Evolutionary conservation across 2,329 filamentous ascomycete genomes (phyloP).

Genomic region (Chaetomium olivaceum): DNA sequence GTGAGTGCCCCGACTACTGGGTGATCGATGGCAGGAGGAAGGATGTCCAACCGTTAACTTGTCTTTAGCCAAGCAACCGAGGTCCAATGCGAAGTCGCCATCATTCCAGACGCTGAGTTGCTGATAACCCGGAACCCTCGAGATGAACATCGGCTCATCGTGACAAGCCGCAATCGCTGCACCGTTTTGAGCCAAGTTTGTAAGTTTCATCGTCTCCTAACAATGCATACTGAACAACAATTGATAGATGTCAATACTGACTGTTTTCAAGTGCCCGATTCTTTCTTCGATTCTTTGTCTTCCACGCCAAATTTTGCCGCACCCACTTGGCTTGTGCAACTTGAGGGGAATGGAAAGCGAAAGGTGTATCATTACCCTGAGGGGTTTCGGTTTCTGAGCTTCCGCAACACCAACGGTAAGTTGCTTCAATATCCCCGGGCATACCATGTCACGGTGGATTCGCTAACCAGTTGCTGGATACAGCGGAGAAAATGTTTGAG

Average conservation of each 20-base stretch:
- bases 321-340: slow-evolving; percentile 22
- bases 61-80: slow-evolving; percentile 27
- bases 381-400: slow-evolving; percentile 19
- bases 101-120: slow-evolving; percentile 31
- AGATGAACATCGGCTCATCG: slow-evolving; percentile 30
- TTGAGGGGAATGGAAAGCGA: slow-evolving; percentile 10
- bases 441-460: neutral
- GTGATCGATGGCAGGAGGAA: neutral
- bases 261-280: neutral
- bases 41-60: neutral
- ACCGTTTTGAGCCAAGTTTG: slow-evolving; percentile 31
- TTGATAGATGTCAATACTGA: neutral
- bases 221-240: neutral
- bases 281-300: slow-evolving; percentile 7
- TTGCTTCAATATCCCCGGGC: neutral
- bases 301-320: neutral
- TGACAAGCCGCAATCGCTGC: slow-evolving; percentile 31
- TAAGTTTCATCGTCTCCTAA: slow-evolving; percentile 2
- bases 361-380: slow-evolving; percentile 22
- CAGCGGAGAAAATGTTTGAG: slow-evolving; percentile 16
- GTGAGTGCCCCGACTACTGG: slow-evolving; percentile 3
- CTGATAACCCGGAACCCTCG: slow-evolving; percentile 25
- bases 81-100: slow-evolving; percentile 31
- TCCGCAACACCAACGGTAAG: slow-evolving; percentile 12
- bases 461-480: neutral